Evolutionary conservation across 179 eudicot species (phyloP).

Genomic region (Amaranthus tricolor): DNA sequence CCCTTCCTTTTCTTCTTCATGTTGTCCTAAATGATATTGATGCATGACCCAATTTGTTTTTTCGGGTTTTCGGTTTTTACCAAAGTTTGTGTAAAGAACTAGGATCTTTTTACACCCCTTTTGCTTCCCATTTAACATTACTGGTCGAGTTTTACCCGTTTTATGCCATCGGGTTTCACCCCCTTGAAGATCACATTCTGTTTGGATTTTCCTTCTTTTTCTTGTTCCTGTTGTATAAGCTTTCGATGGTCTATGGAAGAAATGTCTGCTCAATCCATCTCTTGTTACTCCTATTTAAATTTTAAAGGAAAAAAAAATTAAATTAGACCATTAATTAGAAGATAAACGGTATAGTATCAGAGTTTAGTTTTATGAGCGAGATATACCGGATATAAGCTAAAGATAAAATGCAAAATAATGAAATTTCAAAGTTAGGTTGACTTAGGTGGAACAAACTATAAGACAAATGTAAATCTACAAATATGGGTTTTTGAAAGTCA

Average conservation of each 20-base stretch:
- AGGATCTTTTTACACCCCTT: constrained; percentile 93
- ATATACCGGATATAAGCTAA: too few relatives aligned
- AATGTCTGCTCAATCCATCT: constrained; percentile 89
- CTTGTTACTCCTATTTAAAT: constrained; percentile 67
- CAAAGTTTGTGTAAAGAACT: constrained; percentile 81
- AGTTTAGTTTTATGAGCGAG: too few relatives aligned
- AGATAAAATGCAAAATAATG: not conserved
- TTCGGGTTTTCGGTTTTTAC: constrained; percentile 83
- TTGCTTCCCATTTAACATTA: constrained; percentile 69
- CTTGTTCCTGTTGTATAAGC: constrained; percentile 97
- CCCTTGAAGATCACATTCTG: constrained; percentile 88
- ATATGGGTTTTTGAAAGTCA: constrained; percentile 31
- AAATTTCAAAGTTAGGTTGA: constrained; percentile 45
- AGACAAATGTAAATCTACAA: constrained; percentile 20
- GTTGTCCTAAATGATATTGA: constrained; percentile 82
- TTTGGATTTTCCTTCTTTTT: constrained; percentile 84
- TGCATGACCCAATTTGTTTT: constrained; percentile 99
- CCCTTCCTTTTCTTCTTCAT: constrained; percentile 89
- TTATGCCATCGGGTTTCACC: constrained; percentile 97
- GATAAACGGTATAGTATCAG: too few relatives aligned
- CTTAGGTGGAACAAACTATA: constrained; percentile 59
- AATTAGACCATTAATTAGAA: not conserved
- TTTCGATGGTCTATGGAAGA: constrained; percentile 94
- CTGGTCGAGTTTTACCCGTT: constrained; percentile 92
- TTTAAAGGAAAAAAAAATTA: not conserved